Evolutionary conservation across 1,284 basidiomycete species (phyloP), one percentile per base, ranked within the genome.

Genomic region (Coniferiporia weirii): DNA sequence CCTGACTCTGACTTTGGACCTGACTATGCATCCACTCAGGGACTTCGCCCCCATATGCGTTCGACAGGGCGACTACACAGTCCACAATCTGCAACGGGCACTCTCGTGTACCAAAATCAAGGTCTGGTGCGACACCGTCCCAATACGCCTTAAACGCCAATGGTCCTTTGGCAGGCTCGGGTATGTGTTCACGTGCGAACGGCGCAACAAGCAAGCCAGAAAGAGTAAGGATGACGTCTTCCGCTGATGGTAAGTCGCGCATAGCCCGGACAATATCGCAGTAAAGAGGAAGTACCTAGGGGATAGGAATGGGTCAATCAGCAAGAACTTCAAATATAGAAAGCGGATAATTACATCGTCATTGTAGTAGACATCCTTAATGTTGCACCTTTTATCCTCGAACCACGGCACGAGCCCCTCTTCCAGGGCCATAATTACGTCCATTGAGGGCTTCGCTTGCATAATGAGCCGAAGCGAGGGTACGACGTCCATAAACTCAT

Each of bases 1-100:
- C 15, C 38, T 40, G 38, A 15, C 38, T 32, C 38, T 48, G 55
- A 6, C 53, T 56, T 12, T 56, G 54, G 3, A 43, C 10, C 34
- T 52, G 44, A 35, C 54, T 57, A 32, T 57, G 48, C 43, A 61
- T 47, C 60, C 60, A 61, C 9, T 53, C 46, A 15, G 54, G 60
- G 22, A 61, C 35, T 10, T 53, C 56, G 4, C 60, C 55, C 7
- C 60, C 60, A 40, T 40, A 61, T 7, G 60, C 46, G 17, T 53
- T 52, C 6, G 40, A 12, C 6, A 61, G 50, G 17, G 43, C 40
- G n/a, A 48, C 20, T 9, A 61, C 56, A 43, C 60, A 61, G 17
- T 56, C 51, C 12, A 40, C 38, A 15, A 61, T 34, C 6, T 22
- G 13, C 9, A 19, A 17, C 15, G 60, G 60, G n/a, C 48, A 61